A percentile compares a stretch with the other conserved stretches of the same genome.
Evolutionary conservation across 208 protist species (phyloP).

Genomic region (Balamuthia mandrillaris): DNA sequence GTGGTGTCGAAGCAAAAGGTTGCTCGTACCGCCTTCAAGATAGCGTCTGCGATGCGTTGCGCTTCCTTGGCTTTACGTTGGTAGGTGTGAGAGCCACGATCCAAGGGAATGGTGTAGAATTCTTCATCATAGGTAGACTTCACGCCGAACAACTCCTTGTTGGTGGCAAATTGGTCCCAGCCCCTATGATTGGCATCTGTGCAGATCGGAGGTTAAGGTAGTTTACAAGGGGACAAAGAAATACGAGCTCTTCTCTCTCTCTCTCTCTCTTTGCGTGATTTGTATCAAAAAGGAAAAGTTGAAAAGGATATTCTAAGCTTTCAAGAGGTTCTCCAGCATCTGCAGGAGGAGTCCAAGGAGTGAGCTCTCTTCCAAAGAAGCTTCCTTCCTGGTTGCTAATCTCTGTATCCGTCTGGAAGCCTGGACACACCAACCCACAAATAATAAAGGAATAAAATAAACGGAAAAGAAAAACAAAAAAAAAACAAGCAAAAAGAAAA

Average conservation of each 20-base stretch:
- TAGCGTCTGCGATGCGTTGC: too few species aligned
- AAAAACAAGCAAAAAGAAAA: too few species aligned
- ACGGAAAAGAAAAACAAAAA: too few species aligned
- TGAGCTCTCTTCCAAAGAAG: background rate
- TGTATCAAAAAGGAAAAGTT: too few species aligned
- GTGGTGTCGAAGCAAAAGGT: background rate
- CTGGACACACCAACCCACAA: background rate
- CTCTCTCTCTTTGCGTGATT: too few species aligned
- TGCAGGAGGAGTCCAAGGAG: background rate
- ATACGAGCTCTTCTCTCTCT: too few species aligned
- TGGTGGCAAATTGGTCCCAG: constrained; percentile 14
- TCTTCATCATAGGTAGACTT: constrained; percentile 1
- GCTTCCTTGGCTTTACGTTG: too few species aligned
- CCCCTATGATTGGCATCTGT: background rate
- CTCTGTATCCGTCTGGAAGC: constrained; percentile 11
- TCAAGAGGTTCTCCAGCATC: background rate
- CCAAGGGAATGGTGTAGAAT: background rate
- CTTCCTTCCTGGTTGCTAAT: constrained; percentile 1
- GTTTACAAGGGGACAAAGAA: too few species aligned
- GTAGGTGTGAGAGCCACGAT: too few species aligned
- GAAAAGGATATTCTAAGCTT: background rate
- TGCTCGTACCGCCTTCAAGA: background rate
- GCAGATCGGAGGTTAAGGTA: background rate
- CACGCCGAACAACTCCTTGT: constrained; percentile 14
- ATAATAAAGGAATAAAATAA: background rate